Conservation (phyloP, 2,329 filamentous ascomycete species). For the Cladosporium austrohemisphaericum region DNA sequence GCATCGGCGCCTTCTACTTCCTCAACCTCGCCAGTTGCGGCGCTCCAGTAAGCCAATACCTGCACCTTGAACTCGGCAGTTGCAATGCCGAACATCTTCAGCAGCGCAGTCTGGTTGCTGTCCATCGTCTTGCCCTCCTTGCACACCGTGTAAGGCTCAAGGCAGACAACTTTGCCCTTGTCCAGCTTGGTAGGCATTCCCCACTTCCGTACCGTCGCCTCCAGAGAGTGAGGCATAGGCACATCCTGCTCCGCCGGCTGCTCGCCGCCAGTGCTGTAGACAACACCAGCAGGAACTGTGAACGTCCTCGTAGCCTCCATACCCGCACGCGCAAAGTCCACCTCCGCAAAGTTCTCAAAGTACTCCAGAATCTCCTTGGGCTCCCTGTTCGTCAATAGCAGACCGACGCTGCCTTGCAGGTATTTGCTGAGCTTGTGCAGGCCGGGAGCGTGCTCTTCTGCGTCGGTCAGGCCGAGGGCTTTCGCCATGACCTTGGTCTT, state of each 20-base stretch:
- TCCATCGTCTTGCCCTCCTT: conserved; percentile 80
- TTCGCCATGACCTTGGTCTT: conserved; percentile 99
- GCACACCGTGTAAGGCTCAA: conserved; percentile 72
- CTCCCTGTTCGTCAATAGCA: conserved; percentile 81
- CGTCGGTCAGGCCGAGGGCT: conserved; percentile 72
- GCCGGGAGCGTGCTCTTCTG: conserved; percentile 73
- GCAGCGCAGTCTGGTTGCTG: conserved; percentile 82
- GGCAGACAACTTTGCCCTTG: conserved; percentile 80
- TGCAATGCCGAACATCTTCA: conserved; percentile 91
- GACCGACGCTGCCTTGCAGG: conserved; percentile 77
- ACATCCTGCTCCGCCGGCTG: conserved; percentile 77
- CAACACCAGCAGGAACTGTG: conserved; percentile 74
- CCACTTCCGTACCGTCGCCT: conserved; percentile 84
- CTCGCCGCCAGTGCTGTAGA: conserved; percentile 76
- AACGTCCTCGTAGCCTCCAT: conserved; percentile 70
- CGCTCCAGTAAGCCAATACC: conserved; percentile 58
- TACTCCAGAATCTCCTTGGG: conserved; percentile 65
- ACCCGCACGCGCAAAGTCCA: conserved; percentile 90
- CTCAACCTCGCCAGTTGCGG: conserved; percentile 32
- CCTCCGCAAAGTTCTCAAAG: conserved; percentile 67
- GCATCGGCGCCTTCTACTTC: conserved; percentile 24
- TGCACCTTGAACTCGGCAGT: conserved; percentile 86
- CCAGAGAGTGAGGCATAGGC: conserved; percentile 79
- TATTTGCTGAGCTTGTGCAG: conserved; percentile 66
- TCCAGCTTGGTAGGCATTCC: conserved; percentile 86